phyloP scores from a whole-genome alignment of 441 rosid species.

The Pelargonium hybrid region DNA sequence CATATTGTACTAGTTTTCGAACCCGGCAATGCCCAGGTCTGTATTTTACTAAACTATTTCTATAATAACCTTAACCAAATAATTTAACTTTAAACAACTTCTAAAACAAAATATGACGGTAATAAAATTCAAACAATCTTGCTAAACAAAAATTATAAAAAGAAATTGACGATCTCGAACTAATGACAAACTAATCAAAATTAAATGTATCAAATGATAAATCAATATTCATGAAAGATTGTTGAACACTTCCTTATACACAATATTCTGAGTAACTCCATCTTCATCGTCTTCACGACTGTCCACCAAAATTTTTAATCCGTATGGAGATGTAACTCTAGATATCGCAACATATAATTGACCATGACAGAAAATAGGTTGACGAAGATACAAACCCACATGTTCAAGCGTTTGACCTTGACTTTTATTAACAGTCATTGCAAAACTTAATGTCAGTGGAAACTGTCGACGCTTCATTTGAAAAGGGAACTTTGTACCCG shows the following conservation, averaged over 20 bases:
- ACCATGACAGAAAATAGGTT: constrained; percentile 5
- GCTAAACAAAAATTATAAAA: too few species aligned
- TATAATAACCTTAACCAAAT: too few species aligned
- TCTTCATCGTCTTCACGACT: not conserved
- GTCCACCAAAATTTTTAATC: not conserved
- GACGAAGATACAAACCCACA: not conserved
- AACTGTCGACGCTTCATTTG: constrained; percentile 1
- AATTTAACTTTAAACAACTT: too few species aligned
- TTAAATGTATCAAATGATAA: too few species aligned
- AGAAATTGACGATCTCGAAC: too few species aligned
- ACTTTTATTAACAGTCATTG: constrained; percentile 16
- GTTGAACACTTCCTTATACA: not conserved
- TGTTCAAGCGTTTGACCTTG: constrained; percentile 2
- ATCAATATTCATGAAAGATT: not conserved
- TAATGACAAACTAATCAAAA: too few species aligned
- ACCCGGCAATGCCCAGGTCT: too few species aligned
- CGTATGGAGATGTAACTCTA: not conserved
- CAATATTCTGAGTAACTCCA: not conserved
- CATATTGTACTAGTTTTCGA: too few species aligned
- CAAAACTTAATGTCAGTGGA: not conserved
- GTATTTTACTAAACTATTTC: too few species aligned
- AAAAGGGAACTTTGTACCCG: not conserved
- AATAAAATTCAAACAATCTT: too few species aligned
- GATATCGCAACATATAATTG: constrained; percentile 13
- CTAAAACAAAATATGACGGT: too few species aligned